A percentile compares a stretch with the other conserved stretches of the same genome.
Conservation (phyloP, 805 yeast genomes). For the Candida qinlingensis region DNA sequence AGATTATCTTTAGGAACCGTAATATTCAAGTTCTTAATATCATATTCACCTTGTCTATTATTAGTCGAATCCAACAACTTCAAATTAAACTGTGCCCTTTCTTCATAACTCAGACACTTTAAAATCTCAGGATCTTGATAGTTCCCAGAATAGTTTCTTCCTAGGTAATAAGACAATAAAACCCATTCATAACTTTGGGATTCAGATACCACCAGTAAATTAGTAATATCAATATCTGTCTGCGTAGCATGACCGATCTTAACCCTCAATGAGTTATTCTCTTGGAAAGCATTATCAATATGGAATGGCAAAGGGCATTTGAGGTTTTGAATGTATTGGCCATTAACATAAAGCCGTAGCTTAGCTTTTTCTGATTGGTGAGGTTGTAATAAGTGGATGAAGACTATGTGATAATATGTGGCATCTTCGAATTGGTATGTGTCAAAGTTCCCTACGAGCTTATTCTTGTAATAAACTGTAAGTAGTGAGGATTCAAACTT, state of each 20-base stretch:
- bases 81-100: conserved; percentile 32
- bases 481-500: conserved; percentile 30
- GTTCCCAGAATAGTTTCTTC: conserved; percentile 45
- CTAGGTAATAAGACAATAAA: conserved; percentile 39
- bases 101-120: conserved; percentile 35
- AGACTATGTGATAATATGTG: conserved; percentile 17
- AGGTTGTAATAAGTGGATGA: conserved; percentile 13
- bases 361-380: conserved; percentile 13
- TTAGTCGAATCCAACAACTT: conserved; percentile 29
- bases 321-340: conserved; percentile 16
- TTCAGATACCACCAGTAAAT: conserved; percentile 34
- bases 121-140: conserved; percentile 34
- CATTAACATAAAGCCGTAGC: conserved; percentile 15
- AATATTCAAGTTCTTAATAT: conserved; percentile 15
- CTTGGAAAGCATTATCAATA: neutral
- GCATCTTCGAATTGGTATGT: conserved; percentile 13
- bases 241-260: conserved; percentile 10
- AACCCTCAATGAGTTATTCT: neutral
- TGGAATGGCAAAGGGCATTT: conserved; percentile 18
- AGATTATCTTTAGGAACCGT: conserved; percentile 14
- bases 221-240: conserved; percentile 21
- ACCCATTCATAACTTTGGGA: conserved; percentile 47
- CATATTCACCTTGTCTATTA: conserved; percentile 15
- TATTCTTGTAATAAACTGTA: conserved; percentile 19
- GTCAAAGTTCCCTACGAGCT: conserved; percentile 12